Percentiles rank a stretch among this genome's conserved stretches.
Evolutionary conservation across 371 early-diverging fungal genomes (phyloP).

Genomic region (Haplosporangium sp.): DNA sequence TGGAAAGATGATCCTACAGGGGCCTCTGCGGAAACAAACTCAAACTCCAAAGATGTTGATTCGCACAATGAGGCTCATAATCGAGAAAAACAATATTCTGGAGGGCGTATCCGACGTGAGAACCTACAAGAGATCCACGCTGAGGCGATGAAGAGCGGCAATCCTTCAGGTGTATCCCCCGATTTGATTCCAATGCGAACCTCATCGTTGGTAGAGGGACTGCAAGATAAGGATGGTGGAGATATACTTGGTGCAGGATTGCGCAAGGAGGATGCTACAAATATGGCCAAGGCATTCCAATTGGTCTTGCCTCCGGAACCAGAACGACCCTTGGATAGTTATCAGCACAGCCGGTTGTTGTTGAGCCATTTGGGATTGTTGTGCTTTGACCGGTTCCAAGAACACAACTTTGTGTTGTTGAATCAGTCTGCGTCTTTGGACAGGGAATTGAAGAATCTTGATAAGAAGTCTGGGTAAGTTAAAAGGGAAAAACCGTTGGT

Average conservation of each 20-base stretch:
- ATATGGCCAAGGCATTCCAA: conserved; percentile 68
- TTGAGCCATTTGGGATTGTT: conserved; percentile 83
- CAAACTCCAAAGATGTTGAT: neutral
- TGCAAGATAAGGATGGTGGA: neutral
- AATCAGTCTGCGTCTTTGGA: conserved; percentile 74
- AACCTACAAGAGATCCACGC: conserved; percentile 16
- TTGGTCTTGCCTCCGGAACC: conserved; percentile 65
- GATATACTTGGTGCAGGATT: neutral
- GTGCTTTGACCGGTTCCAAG: conserved; percentile 78
- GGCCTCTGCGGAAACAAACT: neutral
- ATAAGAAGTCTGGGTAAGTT: conserved; percentile 79
- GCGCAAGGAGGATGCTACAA: conserved; percentile 59
- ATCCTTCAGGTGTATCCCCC: neutral
- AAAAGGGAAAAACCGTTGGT: neutral
- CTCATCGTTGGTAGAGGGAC: neutral
- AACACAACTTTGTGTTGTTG: conserved; percentile 76
- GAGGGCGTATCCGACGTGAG: conserved; percentile 17
- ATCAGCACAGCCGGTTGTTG: conserved; percentile 74
- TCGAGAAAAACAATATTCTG: conserved; percentile 5
- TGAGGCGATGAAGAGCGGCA: neutral
- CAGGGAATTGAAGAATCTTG: conserved; percentile 82
- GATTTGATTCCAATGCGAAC: neutral
- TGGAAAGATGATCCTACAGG: conserved; percentile 8
- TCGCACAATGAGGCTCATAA: conserved; percentile 14
- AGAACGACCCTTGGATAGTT: conserved; percentile 67